Conservation (phyloP, 2,329 filamentous ascomycete genomes). For the Colletotrichum cereale region DNA sequence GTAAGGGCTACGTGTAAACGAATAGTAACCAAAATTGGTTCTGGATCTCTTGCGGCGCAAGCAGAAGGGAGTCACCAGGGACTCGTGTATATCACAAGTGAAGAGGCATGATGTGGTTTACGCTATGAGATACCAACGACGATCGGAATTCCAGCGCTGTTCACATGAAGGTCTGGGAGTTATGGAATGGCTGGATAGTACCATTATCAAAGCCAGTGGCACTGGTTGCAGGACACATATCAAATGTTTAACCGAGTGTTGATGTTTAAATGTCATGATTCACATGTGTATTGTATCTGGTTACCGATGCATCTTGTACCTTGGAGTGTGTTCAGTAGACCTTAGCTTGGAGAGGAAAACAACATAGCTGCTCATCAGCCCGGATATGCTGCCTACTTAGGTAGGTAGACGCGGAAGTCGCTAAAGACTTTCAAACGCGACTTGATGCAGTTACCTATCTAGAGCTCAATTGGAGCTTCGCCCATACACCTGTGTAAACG, state of each 20-base stretch:
- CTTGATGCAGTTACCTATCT: background rate
- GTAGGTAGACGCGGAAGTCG: no score
- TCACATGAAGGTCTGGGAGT: background rate
- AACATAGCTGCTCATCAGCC: background rate
- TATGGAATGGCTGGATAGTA: background rate
- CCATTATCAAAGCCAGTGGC: background rate
- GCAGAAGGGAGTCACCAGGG: slow-evolving; percentile 31
- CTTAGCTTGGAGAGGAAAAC: no score
- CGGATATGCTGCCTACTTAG: background rate
- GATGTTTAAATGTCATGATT: background rate
- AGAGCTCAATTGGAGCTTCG: background rate
- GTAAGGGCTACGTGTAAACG: slow-evolving; percentile 76
- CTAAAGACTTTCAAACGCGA: background rate
- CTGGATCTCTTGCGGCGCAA: slow-evolving; percentile 31
- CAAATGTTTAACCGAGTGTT: slow-evolving; percentile 28
- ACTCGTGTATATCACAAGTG: slow-evolving; percentile 39
- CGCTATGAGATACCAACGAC: slow-evolving; percentile 36
- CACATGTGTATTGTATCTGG: background rate
- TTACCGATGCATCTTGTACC: no score
- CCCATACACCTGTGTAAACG: background rate
- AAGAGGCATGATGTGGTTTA: slow-evolving; percentile 38
- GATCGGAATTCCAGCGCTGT: slow-evolving; percentile 29
- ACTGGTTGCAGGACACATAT: slow-evolving; percentile 12
- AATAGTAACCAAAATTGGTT: slow-evolving; percentile 24
- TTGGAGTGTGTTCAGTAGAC: no score